phyloP scores from a whole-genome alignment of 495 filamentous ascomycete species.

The Xeromyces bisporus region DNA sequence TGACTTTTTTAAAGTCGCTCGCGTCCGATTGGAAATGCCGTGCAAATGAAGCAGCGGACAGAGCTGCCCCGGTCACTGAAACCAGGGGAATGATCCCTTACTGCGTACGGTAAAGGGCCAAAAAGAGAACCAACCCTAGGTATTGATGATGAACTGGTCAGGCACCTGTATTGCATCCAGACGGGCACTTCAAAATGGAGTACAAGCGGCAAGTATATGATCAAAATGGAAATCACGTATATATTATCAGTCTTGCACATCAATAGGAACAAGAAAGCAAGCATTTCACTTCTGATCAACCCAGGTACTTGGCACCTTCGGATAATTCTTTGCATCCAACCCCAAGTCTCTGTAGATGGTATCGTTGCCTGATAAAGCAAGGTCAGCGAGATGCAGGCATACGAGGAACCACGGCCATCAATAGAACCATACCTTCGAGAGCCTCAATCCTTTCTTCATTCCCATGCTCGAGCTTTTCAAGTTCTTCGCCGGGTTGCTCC shows the following conservation, averaged over 20 bases:
- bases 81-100: too few species aligned
- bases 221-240: too few species aligned
- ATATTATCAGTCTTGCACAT: background rate
- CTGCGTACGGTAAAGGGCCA: too few species aligned
- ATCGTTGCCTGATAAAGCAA: conserved; percentile 23
- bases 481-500: conserved; percentile 40
- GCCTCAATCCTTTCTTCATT: conserved; percentile 42
- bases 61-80: too few species aligned
- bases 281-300: conserved; percentile 5
- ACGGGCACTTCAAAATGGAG: too few species aligned
- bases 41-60: too few species aligned
- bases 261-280: background rate
- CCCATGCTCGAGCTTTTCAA: conserved; percentile 43
- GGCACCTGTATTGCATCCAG: too few species aligned
- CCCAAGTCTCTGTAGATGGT: conserved; percentile 38
- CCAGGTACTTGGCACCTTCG: conserved; percentile 34
- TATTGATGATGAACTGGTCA: too few species aligned
- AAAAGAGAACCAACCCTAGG: too few species aligned
- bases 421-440: conserved; percentile 27
- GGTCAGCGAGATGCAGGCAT: background rate
- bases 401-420: background rate
- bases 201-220: too few species aligned
- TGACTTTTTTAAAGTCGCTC: too few species aligned
- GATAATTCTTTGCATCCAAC: conserved; percentile 33
- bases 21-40: too few species aligned